Base-by-base conservation (phyloP, 169 alveolate genomes). In the Theileria parva region DNA sequence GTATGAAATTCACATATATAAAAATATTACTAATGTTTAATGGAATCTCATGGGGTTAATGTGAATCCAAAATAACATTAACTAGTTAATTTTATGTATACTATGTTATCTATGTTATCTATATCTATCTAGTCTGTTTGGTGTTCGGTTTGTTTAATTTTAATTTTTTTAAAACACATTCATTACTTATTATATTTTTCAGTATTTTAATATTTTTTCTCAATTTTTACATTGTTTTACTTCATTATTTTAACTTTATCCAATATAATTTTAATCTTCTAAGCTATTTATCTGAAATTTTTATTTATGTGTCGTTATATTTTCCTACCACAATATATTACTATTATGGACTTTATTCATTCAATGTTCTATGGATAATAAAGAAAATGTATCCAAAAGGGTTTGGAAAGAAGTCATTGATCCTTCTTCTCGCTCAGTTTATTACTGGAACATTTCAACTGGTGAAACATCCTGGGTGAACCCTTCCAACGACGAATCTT, bases 331-430 rank as follows among this genome's bases (percentile, higher is more conserved):
- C n/a, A 68, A 68, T 23, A 8, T 32, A 3, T 17, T 68, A 0
- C 12, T 44, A 68, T 51, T n/a, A 27, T 44, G 21, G 6, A 68
- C 12, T 44, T 30, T 6, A 66, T 32, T 3, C 1, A 30, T 21
- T 68, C 48, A 37, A 68, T 19, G 51, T 51, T 50, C 19, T 51
- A 68, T 51, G 66, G 77, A 44, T 50, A 51, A 68, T 23, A 51
- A 13, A 66, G 34, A 66, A 37, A 27, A 50, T 51, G 48, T 50
- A 2, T 39, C 72, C 15, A 70, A 21, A 13, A 57, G 53, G 27
- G 55, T 72, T 30, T 79, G 87, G 87, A 79, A 79, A 65, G 87
- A 79, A 39, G 80, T 79, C 9, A 59, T 79, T 21, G 81, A 79
- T 66, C 87, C 87, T 19, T 55, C 75, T 3, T 44, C 87, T 34